Percentiles rank a stretch among this genome's conserved stretches.
phyloP scores from a whole-genome alignment of 495 filamentous ascomycete species.

The Clohesyomyces aquaticus region DNA sequence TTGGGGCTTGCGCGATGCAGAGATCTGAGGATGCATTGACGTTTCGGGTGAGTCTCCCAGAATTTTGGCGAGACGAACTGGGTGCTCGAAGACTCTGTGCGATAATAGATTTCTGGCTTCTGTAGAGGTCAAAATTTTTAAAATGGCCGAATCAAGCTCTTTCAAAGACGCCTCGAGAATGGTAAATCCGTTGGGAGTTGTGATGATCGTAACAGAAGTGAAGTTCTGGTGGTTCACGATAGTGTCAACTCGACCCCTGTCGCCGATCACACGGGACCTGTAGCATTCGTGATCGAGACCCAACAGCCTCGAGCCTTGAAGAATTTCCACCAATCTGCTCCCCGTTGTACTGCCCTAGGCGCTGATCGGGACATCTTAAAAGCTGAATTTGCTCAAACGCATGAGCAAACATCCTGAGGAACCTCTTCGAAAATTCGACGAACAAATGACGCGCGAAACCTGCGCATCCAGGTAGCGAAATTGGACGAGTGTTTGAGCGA shows the following conservation, averaged over 20 bases:
- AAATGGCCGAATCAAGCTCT: too few relatives aligned
- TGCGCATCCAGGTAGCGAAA: not conserved
- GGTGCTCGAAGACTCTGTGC: too few relatives aligned
- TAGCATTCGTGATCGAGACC: slow-evolving; percentile 26
- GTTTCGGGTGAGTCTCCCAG: slow-evolving; percentile 20
- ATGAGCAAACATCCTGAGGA: slow-evolving; percentile 28
- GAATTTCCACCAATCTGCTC: slow-evolving; percentile 23
- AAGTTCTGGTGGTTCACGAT: not conserved
- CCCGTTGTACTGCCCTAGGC: slow-evolving; percentile 4
- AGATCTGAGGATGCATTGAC: slow-evolving; percentile 31
- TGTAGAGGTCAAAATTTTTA: too few relatives aligned
- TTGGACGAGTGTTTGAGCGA: not conserved
- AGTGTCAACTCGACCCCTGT: slow-evolving; percentile 18
- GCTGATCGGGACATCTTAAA: not conserved
- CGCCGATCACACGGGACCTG: slow-evolving; percentile 33
- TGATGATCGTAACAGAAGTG: too few relatives aligned
- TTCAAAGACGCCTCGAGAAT: too few relatives aligned
- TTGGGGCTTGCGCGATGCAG: slow-evolving; percentile 25
- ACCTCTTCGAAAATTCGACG: slow-evolving; percentile 5
- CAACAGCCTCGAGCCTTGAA: slow-evolving; percentile 2
- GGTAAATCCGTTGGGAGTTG: too few relatives aligned
- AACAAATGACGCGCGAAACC: not conserved
- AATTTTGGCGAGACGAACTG: too few relatives aligned
- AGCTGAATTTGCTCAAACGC: slow-evolving; percentile 20
- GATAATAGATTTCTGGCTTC: too few relatives aligned